Evolutionary conservation across 2,329 filamentous ascomycete species (phyloP), one percentile per base, ranked within the genome.

Genomic region (Atkinsonella hypoxylon): DNA sequence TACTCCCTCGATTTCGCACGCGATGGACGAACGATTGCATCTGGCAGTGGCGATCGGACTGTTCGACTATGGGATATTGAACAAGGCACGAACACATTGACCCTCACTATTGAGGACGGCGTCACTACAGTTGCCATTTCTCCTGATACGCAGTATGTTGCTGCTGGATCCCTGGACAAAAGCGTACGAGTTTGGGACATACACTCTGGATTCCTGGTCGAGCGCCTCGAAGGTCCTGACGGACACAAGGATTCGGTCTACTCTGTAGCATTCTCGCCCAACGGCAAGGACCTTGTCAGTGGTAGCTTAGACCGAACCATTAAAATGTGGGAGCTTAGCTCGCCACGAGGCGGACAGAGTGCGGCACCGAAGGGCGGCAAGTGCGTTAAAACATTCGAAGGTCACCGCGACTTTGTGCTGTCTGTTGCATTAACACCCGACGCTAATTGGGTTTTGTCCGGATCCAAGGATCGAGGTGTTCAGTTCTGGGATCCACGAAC

Each of bases 401-500:
- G 93, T 47, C 93, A 98, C 71, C 87, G 95, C 69, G 93, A 98
- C 70, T 98, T 97, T 63, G 93, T 98, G 53, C 82, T 98, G 43
- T 93, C 87, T 53, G 93, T 98, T 51, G 94, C 93, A 17, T 79
- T 97, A 54, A 97, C 93, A 0, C 93, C 93, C 15, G 90, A 97
- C 65, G 87, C 87, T 56, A 81, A 85, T 61, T 98, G 93, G 93
- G 91, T 98, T 51, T 85, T 98, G 69, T 95, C 89, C 56, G 93
- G 93, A 43, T 95, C 89, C 55, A 98, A 98, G 74, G 93, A 98
- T 64, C 82, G 93, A 48, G 91, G 93, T 46, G 93, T 98, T 20
- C 93, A 97, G 65, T 97, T 98, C 76, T 98, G 93, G 93, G 91
- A 98, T 64, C 91, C 93, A 18, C 80, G 85, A 61, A 96, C 89